Percentiles rank a stretch among this genome's conserved stretches.
Conservation (phyloP, 176 grass and related monocot genomes). For the Olyra latifolia region DNA sequence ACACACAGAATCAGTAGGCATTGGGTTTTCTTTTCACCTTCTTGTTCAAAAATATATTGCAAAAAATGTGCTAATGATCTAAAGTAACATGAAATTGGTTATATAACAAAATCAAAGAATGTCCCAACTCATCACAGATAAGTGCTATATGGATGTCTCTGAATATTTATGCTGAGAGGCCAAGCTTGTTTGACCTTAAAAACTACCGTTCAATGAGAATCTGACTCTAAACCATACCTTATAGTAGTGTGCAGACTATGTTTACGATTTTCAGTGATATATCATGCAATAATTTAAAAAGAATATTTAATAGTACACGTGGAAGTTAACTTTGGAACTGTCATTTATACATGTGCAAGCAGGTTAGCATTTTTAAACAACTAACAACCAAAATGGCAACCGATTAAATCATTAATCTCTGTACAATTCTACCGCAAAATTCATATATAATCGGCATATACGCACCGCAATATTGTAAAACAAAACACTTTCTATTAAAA, state of each 20-base stretch:
- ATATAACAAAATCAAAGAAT: not conserved
- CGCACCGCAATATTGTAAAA: not conserved
- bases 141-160: not conserved
- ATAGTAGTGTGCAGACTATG: not conserved
- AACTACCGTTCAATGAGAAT: not conserved
- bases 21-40: not conserved
- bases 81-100: not conserved
- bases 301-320: not conserved
- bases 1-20: not conserved
- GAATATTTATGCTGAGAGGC: not conserved
- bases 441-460: not conserved
- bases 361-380: not conserved
- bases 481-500: not conserved
- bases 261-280: not conserved
- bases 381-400: not conserved
- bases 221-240: not conserved
- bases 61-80: not conserved
- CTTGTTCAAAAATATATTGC: not conserved
- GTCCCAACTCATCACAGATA: not conserved
- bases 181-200: not conserved
- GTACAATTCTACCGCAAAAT: not conserved
- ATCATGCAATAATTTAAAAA: not conserved
- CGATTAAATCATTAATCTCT: not conserved
- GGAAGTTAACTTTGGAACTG: not conserved
- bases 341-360: not conserved